These are phyloP conservation scores for Castanea sativa DNA, from an alignment of 306 rosid species.

Conservation along the genomic window DNA sequence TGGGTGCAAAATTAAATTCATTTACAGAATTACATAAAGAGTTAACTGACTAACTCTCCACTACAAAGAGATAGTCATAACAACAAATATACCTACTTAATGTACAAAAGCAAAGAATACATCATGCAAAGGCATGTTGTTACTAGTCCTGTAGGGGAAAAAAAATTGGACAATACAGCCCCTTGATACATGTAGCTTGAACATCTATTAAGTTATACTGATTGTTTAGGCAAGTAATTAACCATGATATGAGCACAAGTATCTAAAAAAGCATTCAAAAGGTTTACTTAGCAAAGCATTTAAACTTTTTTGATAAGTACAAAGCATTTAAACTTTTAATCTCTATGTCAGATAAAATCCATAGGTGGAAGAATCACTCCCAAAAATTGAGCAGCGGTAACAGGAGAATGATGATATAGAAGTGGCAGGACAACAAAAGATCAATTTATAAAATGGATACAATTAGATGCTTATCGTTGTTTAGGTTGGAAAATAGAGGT, in stretches of 20 bases:
- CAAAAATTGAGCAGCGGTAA: not conserved
- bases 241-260: not conserved
- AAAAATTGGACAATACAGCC: not conserved
- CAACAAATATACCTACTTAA: not conserved
- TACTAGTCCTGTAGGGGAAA: not conserved
- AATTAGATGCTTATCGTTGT: not conserved
- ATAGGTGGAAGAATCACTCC: not conserved
- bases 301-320: not conserved
- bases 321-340: not conserved
- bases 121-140: not conserved
- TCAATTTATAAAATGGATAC: not conserved
- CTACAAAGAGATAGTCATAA: not conserved
- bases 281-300: not conserved
- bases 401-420: not conserved
- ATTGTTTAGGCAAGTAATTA: not conserved
- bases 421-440: not conserved
- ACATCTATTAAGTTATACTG: not conserved
- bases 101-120: not conserved
- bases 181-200: not conserved
- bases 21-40: not conserved
- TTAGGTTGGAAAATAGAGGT: not conserved
- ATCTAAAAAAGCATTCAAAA: not conserved
- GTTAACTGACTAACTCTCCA: not conserved
- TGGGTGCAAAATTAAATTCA: conserved; percentile 1
- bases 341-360: not conserved